Conservation (phyloP, 1,284 basidiomycete genomes). For the Pascua guehoae region DNA sequence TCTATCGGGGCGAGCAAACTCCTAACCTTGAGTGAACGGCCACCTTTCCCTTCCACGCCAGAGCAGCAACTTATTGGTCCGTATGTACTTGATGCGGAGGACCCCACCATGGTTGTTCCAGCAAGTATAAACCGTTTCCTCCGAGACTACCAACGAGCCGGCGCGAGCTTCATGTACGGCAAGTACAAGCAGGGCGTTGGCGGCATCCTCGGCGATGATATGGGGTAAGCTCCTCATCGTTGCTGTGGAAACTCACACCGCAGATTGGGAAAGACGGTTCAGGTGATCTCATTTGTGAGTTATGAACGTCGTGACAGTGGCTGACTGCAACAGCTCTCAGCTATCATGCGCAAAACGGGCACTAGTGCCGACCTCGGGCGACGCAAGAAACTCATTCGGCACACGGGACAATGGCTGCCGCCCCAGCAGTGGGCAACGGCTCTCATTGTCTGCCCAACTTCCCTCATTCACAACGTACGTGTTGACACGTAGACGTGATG, state of each 20-base stretch:
- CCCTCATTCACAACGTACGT: slow-evolving; percentile 49
- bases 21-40: slow-evolving; percentile 10
- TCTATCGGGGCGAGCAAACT: neutral
- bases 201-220: slow-evolving; percentile 54
- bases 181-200: slow-evolving; percentile 49
- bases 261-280: slow-evolving; percentile 47
- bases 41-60: slow-evolving; percentile 17
- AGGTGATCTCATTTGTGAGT: slow-evolving; percentile 45
- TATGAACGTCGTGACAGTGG: neutral
- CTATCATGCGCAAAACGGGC: slow-evolving; percentile 54
- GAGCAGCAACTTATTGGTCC: slow-evolving; percentile 24
- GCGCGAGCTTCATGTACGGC: slow-evolving; percentile 51
- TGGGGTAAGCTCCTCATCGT: slow-evolving; percentile 44
- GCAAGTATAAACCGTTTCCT: slow-evolving; percentile 52
- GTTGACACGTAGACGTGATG: neutral
- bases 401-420: slow-evolving; percentile 8
- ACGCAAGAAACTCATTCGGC: slow-evolving; percentile 29
- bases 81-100: slow-evolving; percentile 22
- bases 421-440: slow-evolving; percentile 44
- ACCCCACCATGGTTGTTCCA: slow-evolving; percentile 40
- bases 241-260: neutral
- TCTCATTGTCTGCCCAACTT: slow-evolving; percentile 47
- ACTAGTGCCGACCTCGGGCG: slow-evolving; percentile 37
- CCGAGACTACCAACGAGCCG: slow-evolving; percentile 52
- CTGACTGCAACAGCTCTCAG: slow-evolving; percentile 41